Conservation (phyloP, 2,329 filamentous ascomycete genomes). For the Sclerotinia minor region DNA sequence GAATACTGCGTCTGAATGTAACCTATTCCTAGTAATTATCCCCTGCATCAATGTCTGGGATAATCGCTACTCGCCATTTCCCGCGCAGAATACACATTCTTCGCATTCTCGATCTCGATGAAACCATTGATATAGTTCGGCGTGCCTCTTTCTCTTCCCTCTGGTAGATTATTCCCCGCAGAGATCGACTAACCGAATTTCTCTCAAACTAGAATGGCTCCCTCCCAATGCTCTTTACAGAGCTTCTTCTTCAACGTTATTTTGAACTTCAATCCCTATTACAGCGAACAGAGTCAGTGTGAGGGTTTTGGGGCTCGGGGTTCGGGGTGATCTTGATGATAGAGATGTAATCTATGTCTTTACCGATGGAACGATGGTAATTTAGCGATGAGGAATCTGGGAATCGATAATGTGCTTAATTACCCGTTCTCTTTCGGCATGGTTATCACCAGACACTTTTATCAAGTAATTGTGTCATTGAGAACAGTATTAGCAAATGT, state of each 20-base stretch:
- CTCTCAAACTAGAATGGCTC: background rate
- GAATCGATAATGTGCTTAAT: background rate
- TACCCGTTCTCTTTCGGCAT: background rate
- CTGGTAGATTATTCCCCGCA: background rate
- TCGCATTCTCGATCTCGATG: background rate
- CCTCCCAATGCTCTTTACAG: background rate
- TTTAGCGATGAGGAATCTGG: background rate
- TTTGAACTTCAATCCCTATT: background rate
- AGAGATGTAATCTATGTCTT: background rate
- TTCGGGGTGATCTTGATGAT: slow-evolving; percentile 4
- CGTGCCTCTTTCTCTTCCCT: background rate
- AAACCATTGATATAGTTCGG: background rate
- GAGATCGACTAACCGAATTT: background rate
- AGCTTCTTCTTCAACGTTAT: background rate
- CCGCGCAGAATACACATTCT: background rate
- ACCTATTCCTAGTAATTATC: background rate
- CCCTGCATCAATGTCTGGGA: background rate
- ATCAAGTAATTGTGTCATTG: background rate
- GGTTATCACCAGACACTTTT: background rate
- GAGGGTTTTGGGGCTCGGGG: background rate
- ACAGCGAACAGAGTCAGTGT: background rate
- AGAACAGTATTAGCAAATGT: background rate
- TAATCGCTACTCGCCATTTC: background rate
- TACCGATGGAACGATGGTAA: background rate
- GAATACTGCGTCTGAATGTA: background rate